Evolutionary conservation across 1,284 basidiomycete genomes (phyloP).

Genomic region (Cutaneotrichosporon cutaneum): DNA sequence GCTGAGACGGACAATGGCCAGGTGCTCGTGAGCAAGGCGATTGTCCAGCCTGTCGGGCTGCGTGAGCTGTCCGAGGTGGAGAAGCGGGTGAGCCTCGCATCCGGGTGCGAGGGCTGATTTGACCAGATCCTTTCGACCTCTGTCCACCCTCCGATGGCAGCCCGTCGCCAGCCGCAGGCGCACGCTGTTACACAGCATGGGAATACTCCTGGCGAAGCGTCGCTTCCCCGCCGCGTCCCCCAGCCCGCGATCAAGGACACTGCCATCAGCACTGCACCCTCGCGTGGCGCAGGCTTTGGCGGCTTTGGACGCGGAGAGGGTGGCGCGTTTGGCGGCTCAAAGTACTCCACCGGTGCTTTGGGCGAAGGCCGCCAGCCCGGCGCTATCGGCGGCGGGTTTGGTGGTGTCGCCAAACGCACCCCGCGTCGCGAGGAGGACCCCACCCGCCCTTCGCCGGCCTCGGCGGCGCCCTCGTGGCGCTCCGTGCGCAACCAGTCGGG

Average conservation of each 20-base stretch:
- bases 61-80: conserved; percentile 78
- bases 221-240: conserved; percentile 15
- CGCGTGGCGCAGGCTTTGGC: conserved; percentile 32
- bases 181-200: conserved; percentile 11
- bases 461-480: conserved; percentile 44
- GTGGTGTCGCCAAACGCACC: conserved; percentile 39
- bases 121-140: conserved; percentile 40
- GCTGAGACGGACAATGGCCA: conserved; percentile 74
- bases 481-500: conserved; percentile 41
- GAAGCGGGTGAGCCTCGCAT: conserved; percentile 68
- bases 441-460: conserved; percentile 15
- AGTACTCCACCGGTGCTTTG: conserved; percentile 35
- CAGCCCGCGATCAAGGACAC: conserved; percentile 9
- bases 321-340: conserved; percentile 43
- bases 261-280: conserved; percentile 12
- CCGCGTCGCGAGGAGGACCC: conserved; percentile 19
- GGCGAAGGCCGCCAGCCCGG: conserved; percentile 34
- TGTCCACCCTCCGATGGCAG: conserved; percentile 40
- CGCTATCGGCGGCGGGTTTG: conserved; percentile 46
- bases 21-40: conserved; percentile 74
- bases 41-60: conserved; percentile 69
- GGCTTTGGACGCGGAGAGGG: conserved; percentile 46
- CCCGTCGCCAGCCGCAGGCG: conserved; percentile 26
- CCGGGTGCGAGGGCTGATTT: background rate
- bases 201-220: background rate